phyloP scores from a whole-genome alignment of 495 filamentous ascomycete species.

The Gamarada debralockiae region DNA sequence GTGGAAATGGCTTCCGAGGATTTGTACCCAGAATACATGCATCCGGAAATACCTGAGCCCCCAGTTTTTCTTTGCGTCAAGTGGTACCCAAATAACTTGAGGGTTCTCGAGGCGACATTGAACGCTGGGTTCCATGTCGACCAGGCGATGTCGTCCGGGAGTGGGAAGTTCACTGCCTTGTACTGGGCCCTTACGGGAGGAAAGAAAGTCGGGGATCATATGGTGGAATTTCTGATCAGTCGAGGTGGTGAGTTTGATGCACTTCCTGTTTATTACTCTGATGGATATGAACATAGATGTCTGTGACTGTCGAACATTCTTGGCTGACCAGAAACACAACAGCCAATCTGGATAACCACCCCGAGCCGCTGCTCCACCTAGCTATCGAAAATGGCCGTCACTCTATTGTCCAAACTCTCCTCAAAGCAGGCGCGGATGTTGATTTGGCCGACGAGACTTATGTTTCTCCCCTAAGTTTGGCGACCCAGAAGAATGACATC shows the following conservation, averaged over 20 bases:
- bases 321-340: neutral
- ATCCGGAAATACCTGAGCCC: conserved; percentile 12
- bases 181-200: conserved; percentile 1
- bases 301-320: neutral
- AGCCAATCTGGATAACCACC: conserved; percentile 1
- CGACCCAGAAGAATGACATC: conserved; percentile 9
- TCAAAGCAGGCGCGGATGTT: conserved; percentile 10
- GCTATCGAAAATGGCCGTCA: conserved; percentile 11
- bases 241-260: conserved; percentile 1
- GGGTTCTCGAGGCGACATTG: conserved; percentile 7
- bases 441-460: conserved; percentile 5
- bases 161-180: conserved; percentile 8
- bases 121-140: conserved; percentile 18
- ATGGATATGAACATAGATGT: no score
- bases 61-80: conserved; percentile 8
- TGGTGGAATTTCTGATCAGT: conserved; percentile 2
- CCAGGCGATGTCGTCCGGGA: conserved; percentile 10
- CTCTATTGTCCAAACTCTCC: conserved; percentile 7
- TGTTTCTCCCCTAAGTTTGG: conserved; percentile 10
- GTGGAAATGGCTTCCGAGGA: conserved; percentile 2
- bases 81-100: conserved; percentile 4
- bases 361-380: conserved; percentile 2
- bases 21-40: conserved; percentile 5
- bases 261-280: neutral
- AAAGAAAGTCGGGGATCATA: conserved; percentile 2